Evolutionary conservation across 2,329 filamentous ascomycete species (phyloP).

Genomic region (Cladosporium sp.): DNA sequence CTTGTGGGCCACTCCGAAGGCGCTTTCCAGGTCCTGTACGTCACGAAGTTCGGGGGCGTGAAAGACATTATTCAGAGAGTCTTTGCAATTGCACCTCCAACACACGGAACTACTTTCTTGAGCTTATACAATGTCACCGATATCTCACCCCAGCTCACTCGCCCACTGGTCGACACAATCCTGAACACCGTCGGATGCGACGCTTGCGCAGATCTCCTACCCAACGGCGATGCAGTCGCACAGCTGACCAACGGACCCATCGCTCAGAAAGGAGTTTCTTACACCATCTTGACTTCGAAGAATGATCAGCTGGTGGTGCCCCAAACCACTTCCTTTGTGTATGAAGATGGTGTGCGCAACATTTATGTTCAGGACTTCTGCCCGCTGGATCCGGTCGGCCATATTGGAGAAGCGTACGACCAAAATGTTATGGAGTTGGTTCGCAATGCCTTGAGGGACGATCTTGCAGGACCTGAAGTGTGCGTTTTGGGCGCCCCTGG

Average conservation of each 20-base stretch:
- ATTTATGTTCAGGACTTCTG: slow-evolving; percentile 23
- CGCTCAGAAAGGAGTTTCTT: slow-evolving; percentile 18
- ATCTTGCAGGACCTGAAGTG: slow-evolving; percentile 15
- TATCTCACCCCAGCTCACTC: slow-evolving; percentile 18
- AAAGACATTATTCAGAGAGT: slow-evolving; percentile 18
- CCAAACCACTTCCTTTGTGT: slow-evolving; percentile 19
- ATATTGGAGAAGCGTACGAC: slow-evolving; percentile 24
- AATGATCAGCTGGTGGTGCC: slow-evolving; percentile 25
- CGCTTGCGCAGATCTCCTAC: slow-evolving; percentile 20
- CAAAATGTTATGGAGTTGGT: slow-evolving; percentile 23
- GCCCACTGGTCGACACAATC: slow-evolving; percentile 12
- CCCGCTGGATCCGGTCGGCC: slow-evolving; percentile 20
- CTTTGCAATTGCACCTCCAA: slow-evolving; percentile 23
- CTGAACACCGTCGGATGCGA: slow-evolving; percentile 18
- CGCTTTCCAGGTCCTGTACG: slow-evolving; percentile 22
- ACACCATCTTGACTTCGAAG: slow-evolving; percentile 20
- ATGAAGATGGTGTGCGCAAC: slow-evolving; percentile 21
- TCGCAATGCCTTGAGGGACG: slow-evolving; percentile 19
- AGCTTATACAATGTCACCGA: slow-evolving; percentile 19
- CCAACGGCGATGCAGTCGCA: slow-evolving; percentile 16
- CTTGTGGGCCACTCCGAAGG: slow-evolving; percentile 24
- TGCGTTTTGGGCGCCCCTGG: slow-evolving; percentile 20
- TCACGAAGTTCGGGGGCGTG: slow-evolving; percentile 20
- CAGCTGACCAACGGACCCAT: slow-evolving; percentile 18
- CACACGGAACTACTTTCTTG: slow-evolving; percentile 21